phyloP scores from a whole-genome alignment of 2,329 filamentous ascomycete genomes.

The Chaetomium sp. region DNA sequence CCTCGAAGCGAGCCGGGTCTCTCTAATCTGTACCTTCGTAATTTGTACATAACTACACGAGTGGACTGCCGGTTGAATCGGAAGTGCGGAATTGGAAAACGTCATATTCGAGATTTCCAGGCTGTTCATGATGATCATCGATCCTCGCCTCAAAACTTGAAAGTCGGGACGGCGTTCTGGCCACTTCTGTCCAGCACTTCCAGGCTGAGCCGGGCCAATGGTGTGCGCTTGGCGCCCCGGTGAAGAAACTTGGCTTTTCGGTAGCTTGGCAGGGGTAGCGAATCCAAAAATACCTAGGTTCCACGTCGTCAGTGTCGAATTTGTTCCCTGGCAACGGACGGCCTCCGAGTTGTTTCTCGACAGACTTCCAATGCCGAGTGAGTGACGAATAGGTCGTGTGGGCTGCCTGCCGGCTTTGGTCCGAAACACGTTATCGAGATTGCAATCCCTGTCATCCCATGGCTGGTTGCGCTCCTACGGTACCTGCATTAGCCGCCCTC shows the following conservation, averaged over 20 bases:
- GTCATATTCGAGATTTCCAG: background rate
- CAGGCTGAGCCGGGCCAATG: background rate
- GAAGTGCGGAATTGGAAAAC: background rate
- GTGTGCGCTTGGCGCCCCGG: constrained; percentile 5
- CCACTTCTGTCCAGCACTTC: background rate
- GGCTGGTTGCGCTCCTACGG: constrained; percentile 15
- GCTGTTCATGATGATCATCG: background rate
- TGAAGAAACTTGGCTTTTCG: background rate
- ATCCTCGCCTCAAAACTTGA: background rate
- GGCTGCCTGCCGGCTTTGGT: background rate
- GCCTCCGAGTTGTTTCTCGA: background rate
- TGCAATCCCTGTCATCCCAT: constrained; percentile 12
- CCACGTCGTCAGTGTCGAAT: background rate
- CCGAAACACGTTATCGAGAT: constrained; percentile 5
- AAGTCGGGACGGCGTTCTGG: constrained; percentile 4
- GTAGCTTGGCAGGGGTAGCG: background rate
- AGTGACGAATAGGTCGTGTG: constrained; percentile 3
- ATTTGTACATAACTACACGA: too few species aligned
- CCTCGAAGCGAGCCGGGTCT: background rate
- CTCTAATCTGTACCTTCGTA: too few species aligned
- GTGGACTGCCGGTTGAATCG: background rate
- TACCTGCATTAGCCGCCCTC: constrained; percentile 33
- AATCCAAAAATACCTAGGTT: background rate
- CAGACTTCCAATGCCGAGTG: background rate
- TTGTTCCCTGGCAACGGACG: background rate